These are phyloP conservation scores for Ramaria sp. DNA, from an alignment of 768 basidiomycete species.

Conservation along the genomic window DNA sequence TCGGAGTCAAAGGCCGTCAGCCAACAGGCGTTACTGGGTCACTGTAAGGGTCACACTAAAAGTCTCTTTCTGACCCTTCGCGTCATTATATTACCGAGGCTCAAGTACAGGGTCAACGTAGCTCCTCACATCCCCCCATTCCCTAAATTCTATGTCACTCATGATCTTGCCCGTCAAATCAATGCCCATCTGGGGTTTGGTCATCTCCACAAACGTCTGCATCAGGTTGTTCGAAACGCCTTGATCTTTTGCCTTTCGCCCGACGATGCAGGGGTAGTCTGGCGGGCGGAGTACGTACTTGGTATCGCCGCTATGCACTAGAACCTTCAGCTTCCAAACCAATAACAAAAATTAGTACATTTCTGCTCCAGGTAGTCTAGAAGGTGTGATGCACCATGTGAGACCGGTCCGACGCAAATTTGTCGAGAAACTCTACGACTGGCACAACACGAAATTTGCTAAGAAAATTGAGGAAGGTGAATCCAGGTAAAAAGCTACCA, in stretches of 20 bases:
- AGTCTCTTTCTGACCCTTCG: background rate
- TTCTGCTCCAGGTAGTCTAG: background rate
- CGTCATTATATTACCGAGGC: too few species aligned
- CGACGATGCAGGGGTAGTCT: conserved; percentile 37
- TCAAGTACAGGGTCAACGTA: too few species aligned
- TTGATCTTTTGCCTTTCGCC: conserved; percentile 26
- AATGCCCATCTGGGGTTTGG: background rate
- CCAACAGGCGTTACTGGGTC: background rate
- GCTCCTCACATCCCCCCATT: background rate
- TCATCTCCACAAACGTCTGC: conserved; percentile 47
- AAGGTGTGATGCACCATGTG: conserved; percentile 46
- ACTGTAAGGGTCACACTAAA: background rate
- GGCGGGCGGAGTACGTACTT: conserved; percentile 39
- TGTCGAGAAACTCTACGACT: conserved; percentile 36
- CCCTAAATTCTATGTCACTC: background rate
- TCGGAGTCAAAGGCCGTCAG: background rate
- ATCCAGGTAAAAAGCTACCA: background rate
- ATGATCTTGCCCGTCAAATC: background rate
- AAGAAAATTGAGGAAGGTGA: conserved; percentile 2
- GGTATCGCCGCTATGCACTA: background rate
- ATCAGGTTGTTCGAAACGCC: conserved; percentile 45
- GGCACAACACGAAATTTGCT: conserved; percentile 57
- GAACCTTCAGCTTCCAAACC: background rate
- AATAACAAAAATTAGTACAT: background rate
- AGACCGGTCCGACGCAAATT: conserved; percentile 67